A percentile compares a stretch with the other conserved stretches of the same genome.
Evolutionary conservation across 306 rosid species (phyloP).

Genomic region (Prunus mira): DNA sequence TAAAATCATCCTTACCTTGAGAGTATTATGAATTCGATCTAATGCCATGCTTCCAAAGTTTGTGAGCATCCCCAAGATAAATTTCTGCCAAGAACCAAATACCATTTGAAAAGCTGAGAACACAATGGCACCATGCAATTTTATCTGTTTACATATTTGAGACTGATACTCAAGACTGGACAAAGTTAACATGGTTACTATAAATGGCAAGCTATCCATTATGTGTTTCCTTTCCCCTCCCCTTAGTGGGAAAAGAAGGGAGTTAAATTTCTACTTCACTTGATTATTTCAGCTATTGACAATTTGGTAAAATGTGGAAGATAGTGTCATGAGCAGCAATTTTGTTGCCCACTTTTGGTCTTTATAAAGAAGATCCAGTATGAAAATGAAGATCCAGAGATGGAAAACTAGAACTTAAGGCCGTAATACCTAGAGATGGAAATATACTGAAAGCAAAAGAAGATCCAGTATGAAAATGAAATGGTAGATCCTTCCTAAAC

Average conservation of each 20-base stretch:
- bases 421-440: not conserved
- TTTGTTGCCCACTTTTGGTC: too few species aligned
- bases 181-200: not conserved
- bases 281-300: not conserved
- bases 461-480: too few species aligned
- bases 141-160: not conserved
- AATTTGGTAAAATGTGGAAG: not conserved
- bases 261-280: not conserved
- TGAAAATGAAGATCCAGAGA: too few species aligned
- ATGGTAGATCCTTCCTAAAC: not conserved
- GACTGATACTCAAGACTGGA: not conserved
- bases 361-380: too few species aligned
- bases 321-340: not conserved
- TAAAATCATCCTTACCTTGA: constrained; percentile 60
- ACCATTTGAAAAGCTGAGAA: constrained; percentile 5
- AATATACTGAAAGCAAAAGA: not conserved
- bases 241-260: too few species aligned
- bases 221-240: not conserved
- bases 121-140: not conserved
- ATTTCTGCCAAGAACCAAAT: constrained; percentile 57
- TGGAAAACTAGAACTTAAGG: not conserved
- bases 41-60: constrained; percentile 91
- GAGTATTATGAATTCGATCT: constrained; percentile 93
- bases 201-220: too few species aligned
- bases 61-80: constrained; percentile 93